A percentile compares a stretch with the other conserved stretches of the same genome.
Evolutionary conservation across 768 basidiomycete genomes (phyloP).

Genomic region (Serendipita vermifera): DNA sequence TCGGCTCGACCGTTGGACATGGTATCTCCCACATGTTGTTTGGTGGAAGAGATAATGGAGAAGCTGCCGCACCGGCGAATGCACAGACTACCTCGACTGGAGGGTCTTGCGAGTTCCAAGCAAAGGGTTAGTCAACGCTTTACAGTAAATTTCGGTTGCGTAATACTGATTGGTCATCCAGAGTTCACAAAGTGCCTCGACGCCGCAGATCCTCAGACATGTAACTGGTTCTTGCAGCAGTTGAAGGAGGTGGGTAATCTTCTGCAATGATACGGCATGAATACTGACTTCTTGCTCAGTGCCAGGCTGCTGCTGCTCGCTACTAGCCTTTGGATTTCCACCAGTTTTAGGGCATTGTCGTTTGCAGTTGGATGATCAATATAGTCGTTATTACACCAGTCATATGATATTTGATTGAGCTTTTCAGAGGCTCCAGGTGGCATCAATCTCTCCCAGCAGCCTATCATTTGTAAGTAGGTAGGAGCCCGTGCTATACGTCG

Average conservation of each 20-base stretch:
- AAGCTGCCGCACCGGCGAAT: constrained; percentile 20
- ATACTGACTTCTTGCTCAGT: background rate
- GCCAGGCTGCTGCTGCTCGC: constrained; percentile 10
- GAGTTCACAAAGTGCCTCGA: constrained; percentile 81
- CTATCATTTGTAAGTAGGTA: no score
- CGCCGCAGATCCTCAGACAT: constrained; percentile 63
- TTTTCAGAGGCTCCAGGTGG: no score
- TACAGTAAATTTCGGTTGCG: background rate
- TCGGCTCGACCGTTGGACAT: constrained; percentile 80
- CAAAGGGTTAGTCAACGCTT: constrained; percentile 66
- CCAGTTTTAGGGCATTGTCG: no score
- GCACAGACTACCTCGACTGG: constrained; percentile 26
- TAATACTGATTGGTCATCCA: constrained; percentile 19
- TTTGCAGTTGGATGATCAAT: no score
- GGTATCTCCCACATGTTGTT: constrained; percentile 86
- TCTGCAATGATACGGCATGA: background rate
- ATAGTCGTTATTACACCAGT: no score
- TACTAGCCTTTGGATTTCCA: background rate
- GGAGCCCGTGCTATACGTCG: no score
- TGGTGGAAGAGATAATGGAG: constrained; percentile 41
- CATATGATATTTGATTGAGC: no score
- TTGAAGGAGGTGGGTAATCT: constrained; percentile 60
- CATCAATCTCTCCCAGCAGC: no score
- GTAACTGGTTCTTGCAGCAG: constrained; percentile 79
- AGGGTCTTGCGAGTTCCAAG: constrained; percentile 59